phyloP scores from a whole-genome alignment of 805 yeast genomes.

The Lachancea cidri region DNA sequence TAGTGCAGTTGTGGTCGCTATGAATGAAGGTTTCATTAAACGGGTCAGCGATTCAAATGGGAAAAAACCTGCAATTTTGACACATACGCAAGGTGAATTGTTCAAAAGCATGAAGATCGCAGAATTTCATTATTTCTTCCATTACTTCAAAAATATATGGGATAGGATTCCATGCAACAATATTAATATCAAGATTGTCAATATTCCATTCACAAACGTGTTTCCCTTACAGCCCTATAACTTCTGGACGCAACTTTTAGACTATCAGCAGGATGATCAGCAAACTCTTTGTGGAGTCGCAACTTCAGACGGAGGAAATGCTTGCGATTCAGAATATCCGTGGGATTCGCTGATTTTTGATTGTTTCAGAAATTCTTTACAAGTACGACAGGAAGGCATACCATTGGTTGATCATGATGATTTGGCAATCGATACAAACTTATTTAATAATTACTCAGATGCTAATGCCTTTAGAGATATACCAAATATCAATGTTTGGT shows the following conservation, averaged over 20 bases:
- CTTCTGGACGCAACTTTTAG: constrained; percentile 21
- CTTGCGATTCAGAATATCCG: constrained; percentile 10
- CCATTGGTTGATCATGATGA: constrained; percentile 3
- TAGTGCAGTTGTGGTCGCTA: constrained; percentile 23
- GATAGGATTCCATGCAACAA: constrained; percentile 28
- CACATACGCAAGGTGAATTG: constrained; percentile 22
- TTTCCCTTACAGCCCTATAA: constrained; percentile 25
- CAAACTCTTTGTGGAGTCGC: constrained; percentile 18
- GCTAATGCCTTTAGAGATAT: constrained; percentile 26
- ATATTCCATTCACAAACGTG: constrained; percentile 33
- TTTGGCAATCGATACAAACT: constrained; percentile 14
- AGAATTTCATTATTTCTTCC: constrained; percentile 29
- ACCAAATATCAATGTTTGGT: constrained; percentile 36
- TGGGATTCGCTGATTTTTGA: constrained; percentile 25
- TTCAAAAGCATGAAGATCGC: constrained; percentile 24
- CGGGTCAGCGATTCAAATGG: constrained; percentile 11
- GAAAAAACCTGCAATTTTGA: constrained; percentile 20
- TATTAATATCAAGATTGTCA: constrained; percentile 27
- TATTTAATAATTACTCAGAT: constrained; percentile 25
- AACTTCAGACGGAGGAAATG: not conserved
- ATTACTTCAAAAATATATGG: constrained; percentile 27
- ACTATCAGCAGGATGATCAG: constrained; percentile 20
- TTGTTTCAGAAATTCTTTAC: constrained; percentile 15
- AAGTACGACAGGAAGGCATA: not conserved
- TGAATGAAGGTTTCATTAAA: constrained; percentile 22